Percentiles rank a stretch among this genome's conserved stretches.
phyloP scores from a whole-genome alignment of 352 stramenopile species.

The Globisporangium irregulare region DNA sequence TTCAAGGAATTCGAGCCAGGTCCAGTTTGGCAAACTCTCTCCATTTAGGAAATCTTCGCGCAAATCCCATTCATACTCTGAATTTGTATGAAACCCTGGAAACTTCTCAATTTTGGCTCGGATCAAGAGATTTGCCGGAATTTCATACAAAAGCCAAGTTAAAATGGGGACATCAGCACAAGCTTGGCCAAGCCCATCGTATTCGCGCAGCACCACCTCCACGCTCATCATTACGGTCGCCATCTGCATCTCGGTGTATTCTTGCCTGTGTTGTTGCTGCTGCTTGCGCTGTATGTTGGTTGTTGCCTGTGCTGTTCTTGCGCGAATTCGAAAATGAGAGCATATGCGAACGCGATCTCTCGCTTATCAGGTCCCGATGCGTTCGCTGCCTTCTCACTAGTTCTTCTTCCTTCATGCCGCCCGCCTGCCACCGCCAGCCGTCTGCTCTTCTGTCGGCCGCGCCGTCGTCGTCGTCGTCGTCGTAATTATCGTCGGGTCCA shows the following conservation, averaged over 20 bases:
- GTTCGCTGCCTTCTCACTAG: neutral
- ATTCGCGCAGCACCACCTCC: conserved; percentile 36
- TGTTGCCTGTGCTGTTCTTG: neutral
- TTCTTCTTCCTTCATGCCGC: neutral
- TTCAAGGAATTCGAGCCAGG: no score
- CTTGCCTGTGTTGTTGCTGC: neutral
- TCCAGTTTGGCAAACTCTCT: no score
- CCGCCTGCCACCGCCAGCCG: no score
- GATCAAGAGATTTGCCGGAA: no score
- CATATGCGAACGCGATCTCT: neutral
- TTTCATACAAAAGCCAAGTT: no score
- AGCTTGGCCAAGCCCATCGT: conserved; percentile 22
- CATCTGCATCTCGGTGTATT: neutral
- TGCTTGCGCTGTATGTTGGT: neutral
- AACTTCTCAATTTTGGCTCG: no score
- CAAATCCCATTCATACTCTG: no score
- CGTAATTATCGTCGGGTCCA: no score
- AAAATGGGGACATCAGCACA: no score
- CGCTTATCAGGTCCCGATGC: neutral
- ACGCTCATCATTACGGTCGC: conserved; percentile 28
- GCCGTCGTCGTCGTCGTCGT: neutral
- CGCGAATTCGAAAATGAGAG: conserved; percentile 6
- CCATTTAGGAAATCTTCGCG: no score
- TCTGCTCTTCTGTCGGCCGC: conserved; percentile 1
- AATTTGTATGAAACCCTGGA: no score